Evolutionary conservation across 306 rosid species (phyloP), one percentile per base, ranked within the genome.

Genomic region (Carpinus viminea): DNA sequence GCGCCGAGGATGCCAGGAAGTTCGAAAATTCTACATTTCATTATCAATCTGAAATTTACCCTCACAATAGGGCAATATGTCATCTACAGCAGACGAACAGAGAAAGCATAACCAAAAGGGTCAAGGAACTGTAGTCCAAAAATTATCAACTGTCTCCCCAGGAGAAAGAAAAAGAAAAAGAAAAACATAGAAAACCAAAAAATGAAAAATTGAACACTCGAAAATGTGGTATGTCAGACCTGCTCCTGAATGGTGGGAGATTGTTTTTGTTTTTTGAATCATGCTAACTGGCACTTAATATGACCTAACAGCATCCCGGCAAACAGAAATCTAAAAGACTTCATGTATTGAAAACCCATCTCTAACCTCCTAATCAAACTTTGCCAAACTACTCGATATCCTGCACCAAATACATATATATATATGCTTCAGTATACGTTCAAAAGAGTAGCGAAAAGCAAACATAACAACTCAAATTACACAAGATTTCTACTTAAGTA

Each of bases 331-430:
- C 77, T 47, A 69, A 46, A 75, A 47, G 8, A 55, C 79, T 80
- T 75, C 79, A 70, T 56, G 43, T 46, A 75, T 76, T 21, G 62
- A 61, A 79, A 76, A 78, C 71, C 86, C 83, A 75, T 78, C 76
- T 81, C 61, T 83, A 86, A 73, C 79, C 81, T 81, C 70, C 84
- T 83, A 62, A 77, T 82, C 82, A 81, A 72, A 84, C 81, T 74
- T 87, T 77, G 54, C 62, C 17, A 59, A 56, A 79, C 85, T 79
- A 80, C 57, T 61, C 75, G 59, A 79, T 79, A 78, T 68, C 85
- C 87, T 83, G 88, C 83, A 80, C 74, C 76, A 59, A 43, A 52
- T 16, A n/a, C n/a, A 57, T 36, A 56, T 16, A 57, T 38, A 56
- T 9, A 76, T 56, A 68, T 72, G 70, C 62, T 51, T 65, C 51